Evolutionary conservation across 371 early-diverging fungal genomes (phyloP).

Genomic region (Mortierella sp.): DNA sequence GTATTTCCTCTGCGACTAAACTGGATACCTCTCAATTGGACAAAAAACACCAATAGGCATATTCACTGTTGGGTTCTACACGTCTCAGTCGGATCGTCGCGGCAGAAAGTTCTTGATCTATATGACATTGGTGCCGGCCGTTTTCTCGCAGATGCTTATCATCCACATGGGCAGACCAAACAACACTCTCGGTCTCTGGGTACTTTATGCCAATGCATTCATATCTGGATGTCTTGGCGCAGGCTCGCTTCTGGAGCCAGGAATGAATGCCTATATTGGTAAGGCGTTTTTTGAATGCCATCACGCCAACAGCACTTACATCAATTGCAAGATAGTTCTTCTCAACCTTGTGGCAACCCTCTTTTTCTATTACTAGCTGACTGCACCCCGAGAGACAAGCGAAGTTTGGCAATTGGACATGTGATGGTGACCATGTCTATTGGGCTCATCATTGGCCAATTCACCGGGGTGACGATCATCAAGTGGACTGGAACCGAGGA

Average conservation of each 20-base stretch:
- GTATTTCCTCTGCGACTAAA: background rate
- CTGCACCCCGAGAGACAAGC: constrained; percentile 6
- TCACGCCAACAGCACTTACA: too few species aligned
- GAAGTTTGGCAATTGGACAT: constrained; percentile 30
- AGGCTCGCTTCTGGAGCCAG: constrained; percentile 15
- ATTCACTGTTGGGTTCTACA: constrained; percentile 24
- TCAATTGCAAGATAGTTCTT: background rate
- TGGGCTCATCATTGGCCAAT: constrained; percentile 21
- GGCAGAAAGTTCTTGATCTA: constrained; percentile 35
- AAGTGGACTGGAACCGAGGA: constrained; percentile 3
- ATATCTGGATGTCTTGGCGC: constrained; percentile 25
- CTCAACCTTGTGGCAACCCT: too few species aligned
- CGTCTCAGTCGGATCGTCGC: constrained; percentile 18
- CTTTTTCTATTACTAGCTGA: constrained; percentile 18
- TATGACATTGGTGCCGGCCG: constrained; percentile 10
- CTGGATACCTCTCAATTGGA: too few species aligned
- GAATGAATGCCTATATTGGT: constrained; percentile 29
- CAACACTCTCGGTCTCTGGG: background rate
- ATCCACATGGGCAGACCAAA: constrained; percentile 17
- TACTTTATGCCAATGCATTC: constrained; percentile 17
- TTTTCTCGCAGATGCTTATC: constrained; percentile 21
- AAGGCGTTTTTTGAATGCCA: background rate
- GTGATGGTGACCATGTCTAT: constrained; percentile 15
- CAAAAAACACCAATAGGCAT: constrained; percentile 10
- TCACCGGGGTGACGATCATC: constrained; percentile 8